A percentile compares a stretch with the other conserved stretches of the same genome.
These are phyloP conservation scores for Myxozyma vanderwaltii DNA, from an alignment of 805 yeast genomes.

Conservation along the genomic window DNA sequence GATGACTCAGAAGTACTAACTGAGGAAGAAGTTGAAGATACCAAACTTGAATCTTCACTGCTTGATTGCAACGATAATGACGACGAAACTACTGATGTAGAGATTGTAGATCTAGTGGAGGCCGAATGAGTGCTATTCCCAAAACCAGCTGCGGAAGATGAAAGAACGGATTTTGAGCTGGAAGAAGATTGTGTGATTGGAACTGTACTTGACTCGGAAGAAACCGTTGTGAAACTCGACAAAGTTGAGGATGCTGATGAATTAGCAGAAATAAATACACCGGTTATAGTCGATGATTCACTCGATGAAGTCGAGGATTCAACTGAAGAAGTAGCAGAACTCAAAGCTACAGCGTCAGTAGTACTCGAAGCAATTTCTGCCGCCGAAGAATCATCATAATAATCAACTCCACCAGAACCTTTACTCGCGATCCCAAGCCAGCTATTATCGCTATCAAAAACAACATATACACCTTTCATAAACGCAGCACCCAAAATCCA, in stretches of 20 bases:
- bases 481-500: slow-evolving; percentile 73
- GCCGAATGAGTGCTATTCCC: neutral
- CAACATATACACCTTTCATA: slow-evolving; percentile 56
- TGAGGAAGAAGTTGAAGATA: no score
- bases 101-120: neutral
- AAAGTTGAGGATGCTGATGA: neutral
- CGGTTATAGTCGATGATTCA: neutral
- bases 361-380: slow-evolving; percentile 9
- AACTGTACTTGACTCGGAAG: neutral
- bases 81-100: slow-evolving; percentile 2
- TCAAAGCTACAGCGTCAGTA: neutral
- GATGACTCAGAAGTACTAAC: no score
- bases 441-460: slow-evolving; percentile 56
- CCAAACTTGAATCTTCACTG: neutral
- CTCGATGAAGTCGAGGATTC: neutral
- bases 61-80: slow-evolving; percentile 1
- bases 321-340: neutral
- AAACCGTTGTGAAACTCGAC: neutral
- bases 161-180: neutral
- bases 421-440: slow-evolving; percentile 58
- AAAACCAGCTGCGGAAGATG: neutral
- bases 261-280: neutral
- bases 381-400: slow-evolving; percentile 11
- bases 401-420: slow-evolving; percentile 23
- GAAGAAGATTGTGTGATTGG: neutral